Conservation (phyloP, 2,329 filamentous ascomycete species). For the Hymenoscyphus repandus region DNA sequence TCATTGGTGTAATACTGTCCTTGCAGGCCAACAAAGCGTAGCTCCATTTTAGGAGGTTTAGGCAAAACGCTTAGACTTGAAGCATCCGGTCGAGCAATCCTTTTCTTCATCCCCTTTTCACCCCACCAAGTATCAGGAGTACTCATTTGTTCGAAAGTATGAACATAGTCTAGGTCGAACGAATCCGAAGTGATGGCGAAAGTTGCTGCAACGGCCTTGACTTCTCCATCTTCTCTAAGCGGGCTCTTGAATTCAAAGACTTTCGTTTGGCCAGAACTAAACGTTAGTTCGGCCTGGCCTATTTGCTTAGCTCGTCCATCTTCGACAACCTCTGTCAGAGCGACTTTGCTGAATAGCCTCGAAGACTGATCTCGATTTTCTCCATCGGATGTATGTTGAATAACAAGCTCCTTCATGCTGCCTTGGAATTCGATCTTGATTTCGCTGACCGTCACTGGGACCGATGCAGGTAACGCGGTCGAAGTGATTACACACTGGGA, state of each 20-base stretch:
- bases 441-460: constrained; percentile 46
- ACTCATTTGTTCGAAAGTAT: constrained; percentile 44
- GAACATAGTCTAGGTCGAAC: constrained; percentile 63
- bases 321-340: constrained; percentile 19
- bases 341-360: constrained; percentile 16
- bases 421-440: constrained; percentile 53
- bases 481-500: constrained; percentile 56
- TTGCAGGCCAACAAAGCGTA: constrained; percentile 56
- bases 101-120: constrained; percentile 38
- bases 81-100: constrained; percentile 43
- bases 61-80: constrained; percentile 69
- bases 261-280: constrained; percentile 61
- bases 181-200: constrained; percentile 57
- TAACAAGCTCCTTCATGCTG: constrained; percentile 48
- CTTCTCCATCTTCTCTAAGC: constrained; percentile 77
- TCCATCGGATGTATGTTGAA: constrained; percentile 33
- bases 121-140: constrained; percentile 47
- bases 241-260: constrained; percentile 68
- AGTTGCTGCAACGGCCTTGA: constrained; percentile 58
- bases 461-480: constrained; percentile 46
- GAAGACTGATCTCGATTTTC: background rate
- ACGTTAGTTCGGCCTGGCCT: constrained; percentile 57
- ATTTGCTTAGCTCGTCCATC: constrained; percentile 37
- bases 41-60: constrained; percentile 85
- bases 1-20: constrained; percentile 86